Evolutionary conservation across 192 early-diverging fungal genomes (phyloP), one percentile per base, ranked within the genome.

Genomic region (Coemansia sp.): DNA sequence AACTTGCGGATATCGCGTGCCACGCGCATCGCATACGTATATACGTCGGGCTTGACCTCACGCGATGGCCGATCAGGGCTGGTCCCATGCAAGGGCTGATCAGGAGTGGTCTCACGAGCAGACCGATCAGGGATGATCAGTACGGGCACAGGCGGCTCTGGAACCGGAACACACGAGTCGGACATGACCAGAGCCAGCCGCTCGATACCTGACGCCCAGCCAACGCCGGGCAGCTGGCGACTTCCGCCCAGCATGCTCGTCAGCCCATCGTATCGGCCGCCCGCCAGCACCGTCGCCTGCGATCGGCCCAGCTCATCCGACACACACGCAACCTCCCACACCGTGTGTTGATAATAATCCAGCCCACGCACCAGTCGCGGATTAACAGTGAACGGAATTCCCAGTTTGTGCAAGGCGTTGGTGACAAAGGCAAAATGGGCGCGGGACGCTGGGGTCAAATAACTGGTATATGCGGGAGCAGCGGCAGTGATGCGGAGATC

Each of bases 261-360:
- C 32, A 89, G 68, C 0, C 84, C 79, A 53, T 89, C 88, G 55
- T 89, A 89, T 8, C 87, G 65, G 8, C 88, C 88, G 12, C 88
- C 88, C 4, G 88, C 88, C 5, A 89, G 70, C 11, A 89, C 75
- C 5, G 88, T 88, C 22, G 79, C 84, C 66, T 89, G 88, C 38
- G 86, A 83, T 1, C 59, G 53, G 1, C 88, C 88, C 3, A 88
- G 69, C 12, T 48, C 53, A 8, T 60, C 60, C 0, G 71, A 70
- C 2, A 62, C 14, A 23, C 71, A 58, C 1, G 77, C 80, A 24
- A 85, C 82, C 64, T 89, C 88, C 76, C 86, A 89, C 8, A 89
- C 85, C 8, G 88, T 88, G 43, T 86, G 83, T 55, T 88, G 84
- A 60, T 89, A 89, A 49, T 87, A 89, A 41, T 89, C 88, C n/a